Percentiles rank a stretch among this genome's conserved stretches.
Conservation (phyloP, 202 grass and related monocot species). For the Hordeum pubiflorum region DNA sequence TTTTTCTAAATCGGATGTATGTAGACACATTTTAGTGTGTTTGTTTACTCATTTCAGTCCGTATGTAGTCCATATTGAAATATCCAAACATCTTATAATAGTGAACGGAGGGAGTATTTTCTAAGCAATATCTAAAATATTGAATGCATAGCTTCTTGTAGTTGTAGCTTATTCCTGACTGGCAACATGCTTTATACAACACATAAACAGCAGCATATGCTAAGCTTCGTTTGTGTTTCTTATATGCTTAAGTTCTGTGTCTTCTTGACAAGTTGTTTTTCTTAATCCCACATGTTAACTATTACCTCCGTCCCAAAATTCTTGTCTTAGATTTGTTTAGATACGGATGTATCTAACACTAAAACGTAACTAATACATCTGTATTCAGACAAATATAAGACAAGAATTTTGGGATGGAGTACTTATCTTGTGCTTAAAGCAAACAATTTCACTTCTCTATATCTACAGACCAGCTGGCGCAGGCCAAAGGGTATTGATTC, state of each 20-base stretch:
- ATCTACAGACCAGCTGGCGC: conserved; percentile 41
- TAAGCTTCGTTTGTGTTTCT: neutral
- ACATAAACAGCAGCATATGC: neutral
- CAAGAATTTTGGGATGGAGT: too few species aligned
- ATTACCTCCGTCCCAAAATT: too few species aligned
- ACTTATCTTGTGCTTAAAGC: neutral
- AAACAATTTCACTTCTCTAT: neutral
- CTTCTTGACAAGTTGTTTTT: neutral
- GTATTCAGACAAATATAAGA: too few species aligned
- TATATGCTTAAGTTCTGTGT: neutral
- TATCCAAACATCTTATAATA: too few species aligned
- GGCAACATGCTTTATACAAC: neutral
- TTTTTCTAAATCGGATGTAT: too few species aligned
- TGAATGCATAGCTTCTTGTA: neutral
- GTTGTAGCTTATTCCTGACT: neutral
- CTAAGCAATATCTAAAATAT: neutral
- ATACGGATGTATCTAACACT: too few species aligned
- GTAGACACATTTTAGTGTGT: too few species aligned
- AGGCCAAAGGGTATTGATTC: conserved; percentile 72
- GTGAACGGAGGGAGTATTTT: too few species aligned
- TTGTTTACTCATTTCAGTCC: too few species aligned
- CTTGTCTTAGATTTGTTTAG: too few species aligned
- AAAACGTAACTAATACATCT: too few species aligned
- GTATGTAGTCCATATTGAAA: too few species aligned
- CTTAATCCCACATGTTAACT: neutral